Evolutionary conservation across 306 rosid genomes (phyloP).

Genomic region (Urtica urens): DNA sequence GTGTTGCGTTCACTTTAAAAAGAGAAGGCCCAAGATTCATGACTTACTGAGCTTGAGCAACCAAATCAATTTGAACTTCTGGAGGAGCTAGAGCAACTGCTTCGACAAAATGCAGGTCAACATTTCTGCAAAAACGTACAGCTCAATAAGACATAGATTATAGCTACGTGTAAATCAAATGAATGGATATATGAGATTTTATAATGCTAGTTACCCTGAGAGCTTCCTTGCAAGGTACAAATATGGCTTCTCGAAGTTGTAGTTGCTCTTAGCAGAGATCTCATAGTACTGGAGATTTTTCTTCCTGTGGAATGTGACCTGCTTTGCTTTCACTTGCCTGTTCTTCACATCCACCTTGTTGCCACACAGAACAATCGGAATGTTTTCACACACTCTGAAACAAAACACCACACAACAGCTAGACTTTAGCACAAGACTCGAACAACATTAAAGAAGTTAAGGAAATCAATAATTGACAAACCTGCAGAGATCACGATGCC

Average conservation of each 20-base stretch:
- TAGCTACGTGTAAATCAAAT: not conserved
- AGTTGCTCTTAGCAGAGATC: conserved; percentile 79
- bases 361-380: conserved; percentile 70
- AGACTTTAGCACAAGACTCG: not conserved
- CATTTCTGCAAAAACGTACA: conserved; percentile 25
- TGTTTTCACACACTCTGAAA: conserved; percentile 61
- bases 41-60: conserved; percentile 41
- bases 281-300: conserved; percentile 74
- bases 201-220: conserved; percentile 43
- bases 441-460: not conserved
- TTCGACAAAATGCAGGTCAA: conserved; percentile 60
- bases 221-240: conserved; percentile 64
- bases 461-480: conserved; percentile 6
- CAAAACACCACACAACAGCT: not conserved
- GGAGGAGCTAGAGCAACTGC: conserved; percentile 84
- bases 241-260: conserved; percentile 72
- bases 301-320: conserved; percentile 76
- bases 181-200: too few species aligned
- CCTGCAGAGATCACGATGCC: conserved; percentile 77
- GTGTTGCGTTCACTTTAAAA: not conserved
- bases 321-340: conserved; percentile 73
- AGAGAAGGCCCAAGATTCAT: not conserved
- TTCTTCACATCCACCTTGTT: conserved; percentile 80
- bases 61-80: conserved; percentile 47
- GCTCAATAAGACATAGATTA: not conserved